phyloP scores from a whole-genome alignment of 78 protist genomes.

The Cyanophora paradoxa region DNA sequence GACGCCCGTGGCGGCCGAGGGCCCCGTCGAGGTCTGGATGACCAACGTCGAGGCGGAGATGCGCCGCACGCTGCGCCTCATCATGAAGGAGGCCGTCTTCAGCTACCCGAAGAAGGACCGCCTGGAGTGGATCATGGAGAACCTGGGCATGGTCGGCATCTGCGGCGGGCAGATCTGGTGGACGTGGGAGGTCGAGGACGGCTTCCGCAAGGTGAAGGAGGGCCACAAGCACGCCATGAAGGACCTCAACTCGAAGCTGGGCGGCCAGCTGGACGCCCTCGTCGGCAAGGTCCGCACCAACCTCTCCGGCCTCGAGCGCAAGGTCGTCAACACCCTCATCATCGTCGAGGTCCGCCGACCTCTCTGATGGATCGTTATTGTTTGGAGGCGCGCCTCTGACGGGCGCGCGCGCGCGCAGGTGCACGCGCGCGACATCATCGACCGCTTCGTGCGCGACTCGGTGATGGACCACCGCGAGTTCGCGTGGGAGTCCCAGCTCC shows the following conservation, averaged over 20 bases:
- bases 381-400: no score
- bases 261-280: not conserved
- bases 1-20: constrained; percentile 42
- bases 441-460: constrained; percentile 75
- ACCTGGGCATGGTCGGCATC: constrained; percentile 53
- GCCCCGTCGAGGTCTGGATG: constrained; percentile 88
- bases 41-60: constrained; percentile 58
- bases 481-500: constrained; percentile 88
- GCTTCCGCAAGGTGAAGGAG: constrained; percentile 52
- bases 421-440: constrained; percentile 84
- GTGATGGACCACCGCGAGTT: constrained; percentile 75
- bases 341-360: no score
- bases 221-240: constrained; percentile 71
- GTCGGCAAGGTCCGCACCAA: constrained; percentile 17
- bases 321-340: constrained; percentile 73
- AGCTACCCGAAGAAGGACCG: constrained; percentile 43
- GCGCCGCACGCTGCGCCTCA: constrained; percentile 40
- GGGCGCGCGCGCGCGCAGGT: no score
- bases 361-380: no score
- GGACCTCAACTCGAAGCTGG: constrained; percentile 21
- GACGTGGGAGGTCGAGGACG: constrained; percentile 84
- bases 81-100: constrained; percentile 68
- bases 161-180: constrained; percentile 84
- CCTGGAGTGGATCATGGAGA: constrained; percentile 1
- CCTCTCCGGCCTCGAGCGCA: constrained; percentile 59